phyloP scores from a whole-genome alignment of 805 yeast species.

The Saccharomycopsis vini region DNA sequence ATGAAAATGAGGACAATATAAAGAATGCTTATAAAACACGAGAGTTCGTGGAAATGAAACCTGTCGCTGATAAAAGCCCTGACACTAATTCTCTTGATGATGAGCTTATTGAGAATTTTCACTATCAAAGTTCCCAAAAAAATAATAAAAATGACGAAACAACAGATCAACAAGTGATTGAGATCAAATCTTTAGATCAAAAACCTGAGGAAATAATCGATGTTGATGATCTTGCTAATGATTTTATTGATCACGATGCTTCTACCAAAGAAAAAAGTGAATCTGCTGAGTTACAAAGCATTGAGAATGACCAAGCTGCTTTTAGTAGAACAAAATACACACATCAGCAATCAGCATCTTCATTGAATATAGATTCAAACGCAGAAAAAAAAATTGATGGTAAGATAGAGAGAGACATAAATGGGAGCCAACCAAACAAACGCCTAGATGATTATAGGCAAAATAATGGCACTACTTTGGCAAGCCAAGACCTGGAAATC shows the following conservation, averaged over 20 bases:
- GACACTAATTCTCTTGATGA: not conserved
- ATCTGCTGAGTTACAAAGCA: not conserved
- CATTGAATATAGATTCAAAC: too few species aligned
- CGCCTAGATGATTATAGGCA: too few species aligned
- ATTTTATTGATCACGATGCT: too few species aligned
- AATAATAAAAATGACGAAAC: not conserved
- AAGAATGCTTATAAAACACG: not conserved
- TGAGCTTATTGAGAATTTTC: slow-evolving; percentile 10
- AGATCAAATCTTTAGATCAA: not conserved
- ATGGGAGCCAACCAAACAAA: too few species aligned
- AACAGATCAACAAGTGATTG: slow-evolving; percentile 3
- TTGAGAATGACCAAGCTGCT: not conserved
- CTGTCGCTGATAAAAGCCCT: not conserved
- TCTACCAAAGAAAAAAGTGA: too few species aligned
- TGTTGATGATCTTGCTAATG: not conserved
- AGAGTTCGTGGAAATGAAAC: not conserved
- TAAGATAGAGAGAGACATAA: too few species aligned
- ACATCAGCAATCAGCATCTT: too few species aligned
- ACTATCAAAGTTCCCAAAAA: too few species aligned
- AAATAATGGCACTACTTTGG: too few species aligned
- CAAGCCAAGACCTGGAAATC: too few species aligned
- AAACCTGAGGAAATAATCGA: not conserved
- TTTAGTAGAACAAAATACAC: not conserved
- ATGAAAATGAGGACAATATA: not conserved
- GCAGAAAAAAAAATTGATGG: too few species aligned